Conservation (phyloP, 2,329 filamentous ascomycete genomes). For the Colletotrichum incanum region DNA sequence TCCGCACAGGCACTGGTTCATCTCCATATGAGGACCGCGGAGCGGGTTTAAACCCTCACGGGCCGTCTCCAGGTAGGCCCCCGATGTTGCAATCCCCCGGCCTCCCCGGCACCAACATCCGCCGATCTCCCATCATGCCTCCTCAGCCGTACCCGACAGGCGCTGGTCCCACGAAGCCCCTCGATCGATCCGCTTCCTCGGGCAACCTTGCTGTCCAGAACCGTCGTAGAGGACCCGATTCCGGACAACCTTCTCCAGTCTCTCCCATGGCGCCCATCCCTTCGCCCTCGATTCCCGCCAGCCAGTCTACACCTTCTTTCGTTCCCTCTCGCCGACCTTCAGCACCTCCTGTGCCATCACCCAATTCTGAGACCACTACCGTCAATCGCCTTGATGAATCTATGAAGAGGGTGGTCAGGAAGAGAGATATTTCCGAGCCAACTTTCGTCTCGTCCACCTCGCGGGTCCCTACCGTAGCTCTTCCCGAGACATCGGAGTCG, state of each 20-base stretch:
- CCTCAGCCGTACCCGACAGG: slow-evolving; percentile 56
- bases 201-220: slow-evolving; percentile 54
- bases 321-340: slow-evolving; percentile 54
- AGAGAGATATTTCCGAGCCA: slow-evolving; percentile 67
- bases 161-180: slow-evolving; percentile 44
- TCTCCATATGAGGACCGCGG: slow-evolving; percentile 45
- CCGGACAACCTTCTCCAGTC: slow-evolving; percentile 62
- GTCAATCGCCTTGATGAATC: slow-evolving; percentile 55
- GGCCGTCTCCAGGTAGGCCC: slow-evolving; percentile 47
- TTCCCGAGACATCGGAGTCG: slow-evolving; percentile 52
- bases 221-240: slow-evolving; percentile 52
- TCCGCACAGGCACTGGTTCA: slow-evolving; percentile 45
- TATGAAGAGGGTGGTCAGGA: slow-evolving; percentile 60
- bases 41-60: slow-evolving; percentile 20
- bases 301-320: slow-evolving; percentile 53
- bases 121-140: slow-evolving; percentile 64
- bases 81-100: slow-evolving; percentile 61
- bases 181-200: slow-evolving; percentile 50
- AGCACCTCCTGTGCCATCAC: slow-evolving; percentile 50
- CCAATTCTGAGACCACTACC: slow-evolving; percentile 39
- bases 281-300: slow-evolving; percentile 53
- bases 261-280: slow-evolving; percentile 57
- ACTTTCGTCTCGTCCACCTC: slow-evolving; percentile 63
- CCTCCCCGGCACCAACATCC: slow-evolving; percentile 65
- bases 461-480: slow-evolving; percentile 60